Conservation (phyloP, 2,329 filamentous ascomycete species). For the Alternaria sp. region DNA sequence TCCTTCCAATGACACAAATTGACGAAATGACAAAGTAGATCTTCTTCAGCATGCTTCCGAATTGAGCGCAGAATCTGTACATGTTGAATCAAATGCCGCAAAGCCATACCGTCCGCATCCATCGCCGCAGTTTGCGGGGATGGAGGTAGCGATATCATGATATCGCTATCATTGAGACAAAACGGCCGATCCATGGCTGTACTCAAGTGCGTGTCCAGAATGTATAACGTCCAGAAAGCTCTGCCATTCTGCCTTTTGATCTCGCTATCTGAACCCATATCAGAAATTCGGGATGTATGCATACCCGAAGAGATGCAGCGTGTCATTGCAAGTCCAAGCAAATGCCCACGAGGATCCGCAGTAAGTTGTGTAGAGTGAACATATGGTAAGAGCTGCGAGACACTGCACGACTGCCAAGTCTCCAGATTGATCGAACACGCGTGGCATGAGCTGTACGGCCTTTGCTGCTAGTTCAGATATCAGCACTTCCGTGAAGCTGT, state of each 20-base stretch:
- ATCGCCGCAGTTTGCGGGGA: not conserved
- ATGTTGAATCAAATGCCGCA: not conserved
- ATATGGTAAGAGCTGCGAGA: conserved; percentile 4
- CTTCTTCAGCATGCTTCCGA: not conserved
- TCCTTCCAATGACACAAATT: conserved; percentile 1
- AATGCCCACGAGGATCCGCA: conserved; percentile 27
- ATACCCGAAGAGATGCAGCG: conserved; percentile 23
- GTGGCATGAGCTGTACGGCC: not conserved
- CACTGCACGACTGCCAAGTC: not conserved
- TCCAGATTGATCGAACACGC: not conserved
- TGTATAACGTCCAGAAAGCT: conserved; percentile 20
- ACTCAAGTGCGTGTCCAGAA: conserved; percentile 23
- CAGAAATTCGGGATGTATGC: conserved; percentile 18
- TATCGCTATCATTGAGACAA: conserved; percentile 16
- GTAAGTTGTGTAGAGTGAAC: conserved; percentile 18
- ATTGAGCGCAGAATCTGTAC: not conserved
- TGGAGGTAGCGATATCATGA: conserved; percentile 9
- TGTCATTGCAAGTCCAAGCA: conserved; percentile 23
- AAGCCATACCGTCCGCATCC: not conserved
- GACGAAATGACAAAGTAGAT: not conserved
- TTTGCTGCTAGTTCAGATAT: not conserved
- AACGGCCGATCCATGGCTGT: conserved; percentile 21
- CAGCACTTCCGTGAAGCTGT: conserved; percentile 14
- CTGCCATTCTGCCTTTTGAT: conserved; percentile 9
- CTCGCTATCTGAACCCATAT: conserved; percentile 9